Percentiles rank a stretch among this genome's conserved stretches.
Conservation (phyloP, 441 rosid species). For the Eruca vesicaria region DNA sequence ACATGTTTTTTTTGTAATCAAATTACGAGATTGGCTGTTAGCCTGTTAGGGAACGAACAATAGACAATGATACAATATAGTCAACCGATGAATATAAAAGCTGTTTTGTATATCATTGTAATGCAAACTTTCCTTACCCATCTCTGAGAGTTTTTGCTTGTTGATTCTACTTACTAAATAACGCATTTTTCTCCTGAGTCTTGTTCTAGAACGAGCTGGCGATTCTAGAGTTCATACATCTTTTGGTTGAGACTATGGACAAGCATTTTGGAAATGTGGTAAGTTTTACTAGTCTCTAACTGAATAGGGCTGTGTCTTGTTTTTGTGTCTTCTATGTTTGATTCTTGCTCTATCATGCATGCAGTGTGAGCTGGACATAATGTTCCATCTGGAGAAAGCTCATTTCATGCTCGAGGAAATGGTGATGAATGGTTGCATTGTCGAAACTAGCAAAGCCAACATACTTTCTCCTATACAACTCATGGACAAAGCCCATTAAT, state of each 20-base stretch:
- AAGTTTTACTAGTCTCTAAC: slow-evolving; percentile 28
- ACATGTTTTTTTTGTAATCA: too few species aligned
- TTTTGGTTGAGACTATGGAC: slow-evolving; percentile 93
- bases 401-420: slow-evolving; percentile 97
- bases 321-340: slow-evolving; percentile 1
- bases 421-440: slow-evolving; percentile 93
- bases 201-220: slow-evolving; percentile 81
- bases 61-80: too few species aligned
- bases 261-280: slow-evolving; percentile 94
- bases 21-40: too few species aligned
- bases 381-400: slow-evolving; percentile 98
- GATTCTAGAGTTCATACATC: slow-evolving; percentile 90
- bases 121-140: too few species aligned
- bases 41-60: too few species aligned
- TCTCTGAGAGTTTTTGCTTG: too few species aligned
- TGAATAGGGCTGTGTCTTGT: neutral
- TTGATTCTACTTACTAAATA: neutral
- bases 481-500: slow-evolving; percentile 59
- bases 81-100: neutral
- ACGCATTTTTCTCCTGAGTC: neutral
- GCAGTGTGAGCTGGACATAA: slow-evolving; percentile 94
- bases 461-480: slow-evolving; percentile 75
- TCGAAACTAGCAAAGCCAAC: slow-evolving; percentile 86
- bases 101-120: neutral
- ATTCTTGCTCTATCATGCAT: neutral